Evolutionary conservation across 768 basidiomycete genomes (phyloP).

Genomic region (Obba rivulosa): DNA sequence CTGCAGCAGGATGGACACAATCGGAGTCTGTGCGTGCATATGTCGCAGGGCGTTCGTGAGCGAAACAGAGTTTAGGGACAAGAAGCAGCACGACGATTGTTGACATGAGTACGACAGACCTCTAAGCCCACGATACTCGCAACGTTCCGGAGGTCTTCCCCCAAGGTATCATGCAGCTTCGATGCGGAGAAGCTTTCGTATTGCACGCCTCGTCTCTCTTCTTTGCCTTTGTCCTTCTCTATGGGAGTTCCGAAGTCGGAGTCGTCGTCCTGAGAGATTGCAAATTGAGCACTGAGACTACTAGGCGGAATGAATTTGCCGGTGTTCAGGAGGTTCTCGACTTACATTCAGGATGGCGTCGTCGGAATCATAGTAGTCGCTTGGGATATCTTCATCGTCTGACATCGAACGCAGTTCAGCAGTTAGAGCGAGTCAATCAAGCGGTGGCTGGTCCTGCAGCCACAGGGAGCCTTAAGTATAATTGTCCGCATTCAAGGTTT

Average conservation of each 20-base stretch:
- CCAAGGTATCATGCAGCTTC: constrained; percentile 18
- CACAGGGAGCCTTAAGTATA: no score
- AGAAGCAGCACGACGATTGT: constrained; percentile 2
- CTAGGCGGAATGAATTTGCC: not conserved
- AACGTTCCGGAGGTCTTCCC: constrained; percentile 21
- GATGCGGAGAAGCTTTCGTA: constrained; percentile 18
- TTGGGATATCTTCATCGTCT: constrained; percentile 21
- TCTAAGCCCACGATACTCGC: constrained; percentile 24
- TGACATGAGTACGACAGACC: constrained; percentile 12
- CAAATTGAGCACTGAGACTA: not conserved
- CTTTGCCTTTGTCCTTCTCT: constrained; percentile 19
- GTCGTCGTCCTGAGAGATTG: constrained; percentile 15
- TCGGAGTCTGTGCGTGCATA: constrained; percentile 44
- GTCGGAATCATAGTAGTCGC: constrained; percentile 22
- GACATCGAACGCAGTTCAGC: constrained; percentile 13
- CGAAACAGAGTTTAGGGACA: constrained; percentile 5
- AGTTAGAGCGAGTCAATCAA: not conserved
- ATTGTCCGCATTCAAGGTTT: no score
- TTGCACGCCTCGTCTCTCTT: constrained; percentile 15
- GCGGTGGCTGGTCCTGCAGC: not conserved
- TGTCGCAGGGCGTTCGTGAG: not conserved
- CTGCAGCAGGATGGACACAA: constrained; percentile 75
- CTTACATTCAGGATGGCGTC: constrained; percentile 15
- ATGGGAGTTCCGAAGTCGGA: constrained; percentile 16
- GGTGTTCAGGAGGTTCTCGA: not conserved